Evolutionary conservation across 2,329 filamentous ascomycete species (phyloP).

Genomic region (Balansia obtecta): DNA sequence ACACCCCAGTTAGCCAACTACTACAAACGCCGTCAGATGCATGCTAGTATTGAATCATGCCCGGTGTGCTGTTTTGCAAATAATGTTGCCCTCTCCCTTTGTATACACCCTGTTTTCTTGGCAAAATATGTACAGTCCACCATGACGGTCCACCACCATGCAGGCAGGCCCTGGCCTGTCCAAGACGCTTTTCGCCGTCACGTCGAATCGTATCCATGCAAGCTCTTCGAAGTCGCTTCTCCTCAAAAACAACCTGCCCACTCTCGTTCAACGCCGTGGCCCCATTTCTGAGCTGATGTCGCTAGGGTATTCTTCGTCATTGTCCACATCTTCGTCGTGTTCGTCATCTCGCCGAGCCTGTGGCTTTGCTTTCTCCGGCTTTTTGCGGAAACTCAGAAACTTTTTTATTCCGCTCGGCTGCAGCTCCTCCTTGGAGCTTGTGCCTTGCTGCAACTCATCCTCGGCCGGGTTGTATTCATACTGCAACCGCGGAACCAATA

Average conservation of each 20-base stretch:
- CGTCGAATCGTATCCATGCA: no score
- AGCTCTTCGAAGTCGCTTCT: background rate
- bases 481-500: slow-evolving; percentile 70
- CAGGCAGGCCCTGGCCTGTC: no score
- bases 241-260: background rate
- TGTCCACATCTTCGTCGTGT: slow-evolving; percentile 14
- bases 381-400: slow-evolving; percentile 32
- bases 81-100: background rate
- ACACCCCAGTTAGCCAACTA: background rate
- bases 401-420: slow-evolving; percentile 29
- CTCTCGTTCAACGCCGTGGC: slow-evolving; percentile 2
- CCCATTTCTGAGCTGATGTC: slow-evolving; percentile 5
- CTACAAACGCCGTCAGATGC: slow-evolving; percentile 1
- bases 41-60: background rate
- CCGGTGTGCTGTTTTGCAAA: background rate
- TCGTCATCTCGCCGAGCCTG: slow-evolving; percentile 8
- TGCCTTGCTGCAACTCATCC: slow-evolving; percentile 16
- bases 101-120: background rate
- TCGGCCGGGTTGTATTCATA: slow-evolving; percentile 39
- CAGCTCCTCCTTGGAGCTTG: slow-evolving; percentile 14
- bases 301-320: slow-evolving; percentile 10
- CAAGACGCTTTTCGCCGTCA: no score
- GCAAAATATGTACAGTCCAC: background rate
- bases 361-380: slow-evolving; percentile 13
- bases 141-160: no score